These are phyloP conservation scores for Oxyria digyna DNA, from an alignment of 148 eudicot genomes.

Conservation along the genomic window DNA sequence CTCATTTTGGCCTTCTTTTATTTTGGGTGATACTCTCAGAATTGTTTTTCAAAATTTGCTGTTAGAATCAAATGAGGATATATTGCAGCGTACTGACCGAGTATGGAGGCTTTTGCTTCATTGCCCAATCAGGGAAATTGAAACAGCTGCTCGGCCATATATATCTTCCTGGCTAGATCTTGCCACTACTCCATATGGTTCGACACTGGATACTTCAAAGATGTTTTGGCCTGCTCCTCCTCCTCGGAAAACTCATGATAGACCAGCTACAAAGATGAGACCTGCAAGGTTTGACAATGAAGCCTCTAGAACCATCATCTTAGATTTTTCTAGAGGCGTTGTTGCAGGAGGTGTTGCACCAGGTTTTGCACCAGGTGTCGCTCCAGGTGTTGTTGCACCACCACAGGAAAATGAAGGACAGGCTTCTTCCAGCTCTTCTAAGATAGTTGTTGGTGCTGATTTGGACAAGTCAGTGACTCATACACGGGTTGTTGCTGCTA, in stretches of 20 bases:
- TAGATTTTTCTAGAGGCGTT: slow-evolving; percentile 29
- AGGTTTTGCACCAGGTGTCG: neutral
- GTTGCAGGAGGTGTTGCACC: neutral
- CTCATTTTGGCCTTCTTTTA: slow-evolving; percentile 91
- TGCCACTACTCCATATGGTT: slow-evolving; percentile 85
- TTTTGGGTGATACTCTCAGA: slow-evolving; percentile 79
- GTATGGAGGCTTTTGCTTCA: slow-evolving; percentile 86
- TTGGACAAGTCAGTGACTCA: slow-evolving; percentile 73
- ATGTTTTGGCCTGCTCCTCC: slow-evolving; percentile 93
- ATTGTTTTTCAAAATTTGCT: slow-evolving; percentile 92
- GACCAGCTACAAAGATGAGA: slow-evolving; percentile 84
- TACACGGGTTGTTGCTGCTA: slow-evolving; percentile 74
- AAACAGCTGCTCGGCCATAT: slow-evolving; percentile 50
- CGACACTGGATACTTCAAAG: slow-evolving; percentile 64
- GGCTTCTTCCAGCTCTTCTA: slow-evolving; percentile 34
- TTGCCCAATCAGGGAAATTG: slow-evolving; percentile 67
- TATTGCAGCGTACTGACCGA: slow-evolving; percentile 81
- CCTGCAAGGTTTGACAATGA: slow-evolving; percentile 58
- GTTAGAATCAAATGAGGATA: slow-evolving; percentile 79
- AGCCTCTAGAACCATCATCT: slow-evolving; percentile 16
- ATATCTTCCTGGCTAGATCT: slow-evolving; percentile 85
- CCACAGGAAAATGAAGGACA: slow-evolving; percentile 45
- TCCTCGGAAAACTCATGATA: slow-evolving; percentile 74
- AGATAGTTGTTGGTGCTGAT: slow-evolving; percentile 89
- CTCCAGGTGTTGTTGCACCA: neutral